Percentiles rank a stretch among this genome's conserved stretches.
Evolutionary conservation across 345 rosid genomes (phyloP).

Genomic region (Gynandropsis gynandra): DNA sequence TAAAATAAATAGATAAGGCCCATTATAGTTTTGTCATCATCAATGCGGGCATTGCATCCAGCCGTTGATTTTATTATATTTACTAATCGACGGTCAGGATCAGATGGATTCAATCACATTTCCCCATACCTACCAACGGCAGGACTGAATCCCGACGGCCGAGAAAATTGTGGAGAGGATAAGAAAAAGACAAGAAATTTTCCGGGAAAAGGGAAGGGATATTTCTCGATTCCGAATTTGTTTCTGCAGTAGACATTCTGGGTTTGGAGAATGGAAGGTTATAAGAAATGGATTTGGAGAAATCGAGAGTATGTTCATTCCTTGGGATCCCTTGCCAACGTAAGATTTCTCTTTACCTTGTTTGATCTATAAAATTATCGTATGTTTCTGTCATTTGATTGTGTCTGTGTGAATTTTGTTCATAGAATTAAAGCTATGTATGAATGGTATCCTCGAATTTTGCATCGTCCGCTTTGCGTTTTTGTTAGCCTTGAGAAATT

Average conservation of each 20-base stretch:
- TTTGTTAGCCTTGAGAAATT: no score
- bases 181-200: constrained; percentile 3
- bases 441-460: no score
- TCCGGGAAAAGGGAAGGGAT: constrained; percentile 12
- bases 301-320: constrained; percentile 85
- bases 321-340: constrained; percentile 86
- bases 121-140: no score
- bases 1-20: neutral
- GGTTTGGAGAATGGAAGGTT: constrained; percentile 56
- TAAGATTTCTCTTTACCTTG: constrained; percentile 29
- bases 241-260: neutral
- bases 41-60: no score
- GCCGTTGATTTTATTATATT: neutral
- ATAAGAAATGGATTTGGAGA: constrained; percentile 82
- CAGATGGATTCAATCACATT: no score
- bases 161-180: constrained; percentile 3
- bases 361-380: neutral
- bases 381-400: neutral
- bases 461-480: no score
- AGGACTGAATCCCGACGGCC: constrained; percentile 3
- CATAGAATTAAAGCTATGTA: neutral
- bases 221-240: constrained; percentile 2
- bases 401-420: neutral
- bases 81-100: constrained; percentile 6
- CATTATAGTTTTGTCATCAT: constrained; percentile 12